A percentile compares a stretch with the other conserved stretches of the same genome.
Conservation (phyloP, 176 grass and related monocot species). For the Ensete ventricosum region DNA sequence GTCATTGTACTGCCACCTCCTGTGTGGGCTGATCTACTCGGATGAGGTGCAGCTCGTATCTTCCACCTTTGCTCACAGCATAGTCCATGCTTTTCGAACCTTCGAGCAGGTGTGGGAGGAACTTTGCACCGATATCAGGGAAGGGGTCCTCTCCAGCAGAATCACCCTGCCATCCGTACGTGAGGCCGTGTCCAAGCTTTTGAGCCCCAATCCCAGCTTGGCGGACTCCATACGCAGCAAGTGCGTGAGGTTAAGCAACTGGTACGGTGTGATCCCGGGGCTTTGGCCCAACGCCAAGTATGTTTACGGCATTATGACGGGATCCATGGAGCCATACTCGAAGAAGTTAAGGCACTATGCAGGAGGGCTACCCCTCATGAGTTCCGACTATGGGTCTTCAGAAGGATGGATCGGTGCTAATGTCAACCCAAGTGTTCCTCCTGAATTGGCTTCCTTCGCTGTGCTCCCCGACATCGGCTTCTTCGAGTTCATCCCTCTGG, state of each 20-base stretch:
- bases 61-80: conserved; percentile 83
- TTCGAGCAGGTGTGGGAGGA: conserved; percentile 82
- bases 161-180: conserved; percentile 57
- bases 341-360: conserved; percentile 91
- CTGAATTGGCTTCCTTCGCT: conserved; percentile 65
- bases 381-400: conserved; percentile 78
- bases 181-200: conserved; percentile 57
- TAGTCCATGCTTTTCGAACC: conserved; percentile 77
- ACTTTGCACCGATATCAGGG: conserved; percentile 65
- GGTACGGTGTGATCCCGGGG: conserved; percentile 79
- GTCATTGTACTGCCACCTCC: conserved; percentile 82
- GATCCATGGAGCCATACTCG: conserved; percentile 95
- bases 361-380: conserved; percentile 68
- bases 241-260: conserved; percentile 57
- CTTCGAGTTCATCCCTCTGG: conserved; percentile 94
- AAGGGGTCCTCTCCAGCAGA: conserved; percentile 60
- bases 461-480: conserved; percentile 69
- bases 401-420: conserved; percentile 97
- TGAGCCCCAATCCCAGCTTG: conserved; percentile 57
- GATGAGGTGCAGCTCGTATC: conserved; percentile 60
- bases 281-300: conserved; percentile 94
- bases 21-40: conserved; percentile 69
- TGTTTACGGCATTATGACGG: conserved; percentile 80
- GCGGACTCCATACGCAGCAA: conserved; percentile 57
- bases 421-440: conserved; percentile 49